These are phyloP conservation scores for Pseudognaphalium luteoalbum DNA, from an alignment of 129 eudicot species.

Conservation along the genomic window DNA sequence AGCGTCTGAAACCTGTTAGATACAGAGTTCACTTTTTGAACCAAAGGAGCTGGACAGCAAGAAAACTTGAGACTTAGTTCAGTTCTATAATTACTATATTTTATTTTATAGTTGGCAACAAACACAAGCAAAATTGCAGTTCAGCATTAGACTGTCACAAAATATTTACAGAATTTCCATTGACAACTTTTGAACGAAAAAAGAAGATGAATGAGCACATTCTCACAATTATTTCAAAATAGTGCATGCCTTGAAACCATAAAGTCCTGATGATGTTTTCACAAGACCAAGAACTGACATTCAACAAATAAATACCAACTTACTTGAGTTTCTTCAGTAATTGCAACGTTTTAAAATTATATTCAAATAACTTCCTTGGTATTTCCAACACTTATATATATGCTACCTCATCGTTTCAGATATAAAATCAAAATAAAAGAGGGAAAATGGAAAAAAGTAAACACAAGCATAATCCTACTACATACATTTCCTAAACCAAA, in stretches of 20 bases:
- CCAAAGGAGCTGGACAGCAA: not conserved
- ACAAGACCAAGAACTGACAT: not conserved
- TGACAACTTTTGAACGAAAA: not conserved
- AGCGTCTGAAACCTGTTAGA: too few relatives aligned
- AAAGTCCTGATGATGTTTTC: not conserved
- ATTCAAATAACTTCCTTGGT: constrained; percentile 20
- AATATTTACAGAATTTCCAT: too few relatives aligned
- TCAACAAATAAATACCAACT: not conserved
- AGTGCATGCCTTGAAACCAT: not conserved
- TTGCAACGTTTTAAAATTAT: not conserved
- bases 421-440: constrained; percentile 12
- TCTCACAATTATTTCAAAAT: not conserved
- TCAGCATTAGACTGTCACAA: not conserved
- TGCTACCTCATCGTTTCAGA: constrained; percentile 23
- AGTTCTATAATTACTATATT: too few relatives aligned
- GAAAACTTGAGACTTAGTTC: too few relatives aligned
- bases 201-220: not conserved
- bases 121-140: not conserved
- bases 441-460: too few relatives aligned
- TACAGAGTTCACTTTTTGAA: too few relatives aligned
- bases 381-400: constrained; percentile 22
- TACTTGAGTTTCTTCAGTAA: not conserved
- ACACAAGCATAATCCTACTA: constrained; percentile 31
- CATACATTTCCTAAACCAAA: constrained; percentile 33
- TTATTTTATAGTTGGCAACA: not conserved